Conservation (phyloP, 192 early-diverging fungal species). For the Radiomyces spectabilis region DNA sequence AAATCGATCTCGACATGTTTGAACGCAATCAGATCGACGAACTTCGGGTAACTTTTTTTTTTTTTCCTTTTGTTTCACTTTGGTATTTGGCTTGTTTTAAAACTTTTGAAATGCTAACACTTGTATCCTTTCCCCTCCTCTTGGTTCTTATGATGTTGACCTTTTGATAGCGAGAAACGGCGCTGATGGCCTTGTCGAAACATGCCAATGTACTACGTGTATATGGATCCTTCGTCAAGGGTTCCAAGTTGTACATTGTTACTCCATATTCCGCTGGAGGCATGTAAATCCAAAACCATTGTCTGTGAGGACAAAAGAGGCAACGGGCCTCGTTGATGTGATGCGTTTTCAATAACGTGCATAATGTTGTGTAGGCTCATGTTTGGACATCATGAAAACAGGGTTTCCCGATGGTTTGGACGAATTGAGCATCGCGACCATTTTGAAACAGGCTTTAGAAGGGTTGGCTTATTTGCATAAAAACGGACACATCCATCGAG, state of each 20-base stretch:
- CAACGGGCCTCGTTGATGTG: neutral
- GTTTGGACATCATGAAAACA: constrained; percentile 85
- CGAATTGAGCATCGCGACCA: constrained; percentile 68
- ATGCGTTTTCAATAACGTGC: neutral
- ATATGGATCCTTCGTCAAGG: constrained; percentile 76
- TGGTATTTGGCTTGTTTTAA: too few species aligned
- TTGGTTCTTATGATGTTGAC: neutral
- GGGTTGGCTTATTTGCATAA: constrained; percentile 59
- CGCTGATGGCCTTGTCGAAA: constrained; percentile 79
- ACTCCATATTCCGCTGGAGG: constrained; percentile 69
- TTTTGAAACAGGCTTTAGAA: constrained; percentile 66
- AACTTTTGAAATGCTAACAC: too few species aligned
- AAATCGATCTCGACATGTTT: constrained; percentile 88
- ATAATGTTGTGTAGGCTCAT: constrained; percentile 61
- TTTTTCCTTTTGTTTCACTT: neutral
- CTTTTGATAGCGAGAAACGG: constrained; percentile 60
- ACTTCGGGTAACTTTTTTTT: constrained; percentile 49
- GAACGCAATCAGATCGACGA: constrained; percentile 89
- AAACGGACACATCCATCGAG: constrained; percentile 61
- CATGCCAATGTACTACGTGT: constrained; percentile 81
- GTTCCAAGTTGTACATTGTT: constrained; percentile 74
- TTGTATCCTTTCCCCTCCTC: neutral
- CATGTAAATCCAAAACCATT: constrained; percentile 10
- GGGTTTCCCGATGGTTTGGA: constrained; percentile 73
- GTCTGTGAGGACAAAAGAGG: neutral